Conservation (phyloP, 2,329 filamentous ascomycete genomes). For the Colletotrichum echinochloae region DNA sequence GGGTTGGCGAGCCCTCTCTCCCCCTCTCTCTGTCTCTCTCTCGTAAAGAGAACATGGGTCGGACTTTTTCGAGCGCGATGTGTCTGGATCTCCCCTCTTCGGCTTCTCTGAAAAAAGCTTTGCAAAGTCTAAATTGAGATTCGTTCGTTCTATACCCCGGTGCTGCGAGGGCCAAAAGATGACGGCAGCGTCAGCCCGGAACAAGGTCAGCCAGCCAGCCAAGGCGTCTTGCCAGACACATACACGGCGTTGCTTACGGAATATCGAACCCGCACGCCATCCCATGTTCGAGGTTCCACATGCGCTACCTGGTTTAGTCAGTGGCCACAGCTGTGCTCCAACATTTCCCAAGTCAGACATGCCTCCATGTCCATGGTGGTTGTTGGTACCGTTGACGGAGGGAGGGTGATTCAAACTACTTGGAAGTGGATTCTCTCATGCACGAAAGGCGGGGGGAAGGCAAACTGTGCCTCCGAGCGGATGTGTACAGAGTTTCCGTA, state of each 20-base stretch:
- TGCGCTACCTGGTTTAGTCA: background rate
- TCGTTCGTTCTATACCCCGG: background rate
- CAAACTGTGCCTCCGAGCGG: background rate
- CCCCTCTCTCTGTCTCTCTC: background rate
- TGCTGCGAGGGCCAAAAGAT: background rate
- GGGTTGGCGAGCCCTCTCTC: too few species aligned
- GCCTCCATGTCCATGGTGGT: conserved; percentile 1
- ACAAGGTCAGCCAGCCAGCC: background rate
- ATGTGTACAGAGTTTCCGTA: too few species aligned
- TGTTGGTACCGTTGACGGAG: background rate
- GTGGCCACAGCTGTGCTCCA: background rate
- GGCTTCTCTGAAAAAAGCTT: background rate
- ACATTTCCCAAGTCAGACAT: conserved; percentile 7
- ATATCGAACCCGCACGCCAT: conserved; percentile 29
- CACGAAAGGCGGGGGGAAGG: background rate
- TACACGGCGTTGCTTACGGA: conserved; percentile 16
- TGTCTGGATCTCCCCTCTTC: background rate
- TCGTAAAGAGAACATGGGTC: background rate
- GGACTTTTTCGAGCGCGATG: background rate
- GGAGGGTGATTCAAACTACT: background rate
- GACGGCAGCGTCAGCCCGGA: conserved; percentile 11
- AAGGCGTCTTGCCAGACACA: background rate
- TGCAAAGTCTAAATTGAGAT: background rate
- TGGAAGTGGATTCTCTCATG: conserved; percentile 5
- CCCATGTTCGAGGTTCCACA: conserved; percentile 9